Evolutionary conservation across 2,329 filamentous ascomycete species (phyloP), one percentile per base, ranked within the genome.

Genomic region (Fusarium sp.): DNA sequence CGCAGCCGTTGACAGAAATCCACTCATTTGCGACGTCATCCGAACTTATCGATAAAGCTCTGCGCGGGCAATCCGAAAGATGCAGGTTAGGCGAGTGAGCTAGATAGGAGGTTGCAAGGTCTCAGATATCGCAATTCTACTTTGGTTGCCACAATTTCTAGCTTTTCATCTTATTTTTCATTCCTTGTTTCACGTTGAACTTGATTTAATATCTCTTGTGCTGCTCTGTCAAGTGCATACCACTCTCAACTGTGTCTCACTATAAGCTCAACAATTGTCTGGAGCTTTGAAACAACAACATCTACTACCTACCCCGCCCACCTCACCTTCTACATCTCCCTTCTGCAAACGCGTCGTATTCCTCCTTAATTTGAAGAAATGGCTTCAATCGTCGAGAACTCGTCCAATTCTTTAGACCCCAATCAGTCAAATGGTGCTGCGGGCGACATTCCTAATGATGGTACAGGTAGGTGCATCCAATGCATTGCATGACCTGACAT

Each of bases 381-480:
- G 80, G 72, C 79, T 61, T 66, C 76, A 59, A 50, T 70, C 53
- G 65, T 63, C 64, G 76, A 82, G 50, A 78, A 80, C 30, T 82
- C 83, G 36, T 79, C 83, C 73, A 84, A 85, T 72, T 78, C 80
- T 36, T 76, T 85, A 70, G 79, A 77, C 46, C 70, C 74, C 16
- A 78, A 79, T 50, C 76, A 69, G 33, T 57, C 78, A 18, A 69
- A 74, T 38, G 81, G 82, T 62, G 80, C 83, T 55, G 80, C 84
- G 30, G 82, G 81, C 62, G 80, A 86, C 47, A 79, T 89, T 44
- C 85, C 90, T 51, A 88, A 85, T 51, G 91, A 94, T 76, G 91
- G 91, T 78, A 93, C 91, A 63, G 91, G 91, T 93, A 79, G 70
- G 82, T 76, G 41, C 23, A 30, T 44, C n/a, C 6, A 28, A 23